Base-by-base conservation (phyloP, 2,329 filamentous ascomycete species). In the Sclerotinia sclerotiorum region DNA sequence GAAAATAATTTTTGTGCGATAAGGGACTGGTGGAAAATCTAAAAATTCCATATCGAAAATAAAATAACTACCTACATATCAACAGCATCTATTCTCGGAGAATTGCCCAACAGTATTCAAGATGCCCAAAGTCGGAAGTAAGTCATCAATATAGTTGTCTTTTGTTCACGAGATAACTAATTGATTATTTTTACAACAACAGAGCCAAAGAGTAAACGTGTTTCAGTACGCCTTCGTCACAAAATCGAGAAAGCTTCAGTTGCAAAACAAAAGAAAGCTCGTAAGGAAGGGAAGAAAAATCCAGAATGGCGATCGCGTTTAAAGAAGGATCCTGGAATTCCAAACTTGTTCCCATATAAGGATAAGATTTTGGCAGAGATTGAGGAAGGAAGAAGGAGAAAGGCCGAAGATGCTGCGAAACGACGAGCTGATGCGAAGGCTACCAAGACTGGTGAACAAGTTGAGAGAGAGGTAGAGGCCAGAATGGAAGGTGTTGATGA, bases 271-370 rank as follows among this genome's bases (percentile, higher is more conserved):
- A 88, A 89, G 78, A 99, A 99, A 81, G 83, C 88, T 71, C 90
- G 89, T 78, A 98, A 97, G 84, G 84, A 88, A 68, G 93, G 91
- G 68, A 98, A 97, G 84, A 93, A 97, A 87, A 97, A 97, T 80
- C 94, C 95, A 46, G 88, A 97, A 92, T 98, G 95, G 93, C 88
- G 91, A 74, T 94, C 93, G 69, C 92, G 93, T 79, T 79, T 97
- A 74, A 98, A 97, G 87, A 99, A 98, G 83, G 95, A 99, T 76
- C 95, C 94, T 32, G 95, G 95, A 61, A 97, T 99, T 71, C 95
- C 95, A 52, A 99, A 98, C 78, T 82, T 97, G 48, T 99, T 97
- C 82, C 95, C 95, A 0, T 97, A 95, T 85, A 99, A 99, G 83
- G 94, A 97, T 79, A 94, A 91, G 84, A 87, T 99, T 39, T 86